Conservation (phyloP, 176 grass and related monocot genomes). For the Phoenix roebelenii region DNA sequence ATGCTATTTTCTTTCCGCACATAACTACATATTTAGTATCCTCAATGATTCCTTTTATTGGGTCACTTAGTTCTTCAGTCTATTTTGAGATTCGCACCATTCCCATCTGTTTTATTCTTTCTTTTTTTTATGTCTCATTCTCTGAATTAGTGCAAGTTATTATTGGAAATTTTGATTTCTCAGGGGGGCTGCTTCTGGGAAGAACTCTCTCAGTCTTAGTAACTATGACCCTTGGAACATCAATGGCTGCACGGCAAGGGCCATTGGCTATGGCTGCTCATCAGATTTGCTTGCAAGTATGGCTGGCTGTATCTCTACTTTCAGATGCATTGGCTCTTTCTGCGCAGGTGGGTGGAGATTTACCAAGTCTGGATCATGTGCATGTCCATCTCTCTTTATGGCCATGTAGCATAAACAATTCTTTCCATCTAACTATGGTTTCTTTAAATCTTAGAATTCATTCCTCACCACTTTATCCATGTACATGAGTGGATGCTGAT, state of each 20-base stretch:
- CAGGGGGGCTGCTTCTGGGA: constrained; percentile 83
- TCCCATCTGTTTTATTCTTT: background rate
- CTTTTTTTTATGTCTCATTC: constrained; percentile 7
- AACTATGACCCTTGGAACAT: constrained; percentile 88
- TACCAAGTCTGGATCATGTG: too few relatives aligned
- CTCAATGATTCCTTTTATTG: too few relatives aligned
- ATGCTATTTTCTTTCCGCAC: too few relatives aligned
- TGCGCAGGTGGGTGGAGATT: constrained; percentile 39
- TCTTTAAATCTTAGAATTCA: background rate
- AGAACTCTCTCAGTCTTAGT: constrained; percentile 77
- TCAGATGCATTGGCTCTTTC: constrained; percentile 52
- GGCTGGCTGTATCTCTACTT: constrained; percentile 18
- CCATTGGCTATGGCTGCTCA: constrained; percentile 91
- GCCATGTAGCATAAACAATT: too few relatives aligned
- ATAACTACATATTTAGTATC: too few relatives aligned
- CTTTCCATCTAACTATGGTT: background rate
- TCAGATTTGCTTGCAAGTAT: constrained; percentile 93
- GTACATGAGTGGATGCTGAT: too few relatives aligned
- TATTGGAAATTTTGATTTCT: constrained; percentile 16
- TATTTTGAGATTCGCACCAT: too few relatives aligned
- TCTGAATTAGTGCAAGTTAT: constrained; percentile 3
- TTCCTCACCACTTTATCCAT: background rate
- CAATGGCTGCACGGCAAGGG: constrained; percentile 92
- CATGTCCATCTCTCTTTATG: too few relatives aligned
- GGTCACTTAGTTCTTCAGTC: too few relatives aligned